Conservation (phyloP, 164 flowering plant species). For the Echeveria elegans region DNA sequence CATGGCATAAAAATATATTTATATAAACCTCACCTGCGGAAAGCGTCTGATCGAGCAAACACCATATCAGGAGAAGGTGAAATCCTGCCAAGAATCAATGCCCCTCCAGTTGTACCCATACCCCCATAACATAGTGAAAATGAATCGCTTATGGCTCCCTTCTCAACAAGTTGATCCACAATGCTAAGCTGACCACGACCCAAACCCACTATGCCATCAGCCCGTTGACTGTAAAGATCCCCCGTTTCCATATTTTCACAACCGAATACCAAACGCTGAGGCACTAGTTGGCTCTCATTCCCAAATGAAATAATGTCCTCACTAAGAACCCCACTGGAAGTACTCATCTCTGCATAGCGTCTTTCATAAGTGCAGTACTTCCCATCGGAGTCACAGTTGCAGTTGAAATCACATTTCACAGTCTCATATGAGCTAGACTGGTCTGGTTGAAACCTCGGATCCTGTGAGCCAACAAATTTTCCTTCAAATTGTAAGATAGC, state of each 20-base stretch:
- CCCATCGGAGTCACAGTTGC: conserved; percentile 56
- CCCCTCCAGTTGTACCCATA: conserved; percentile 90
- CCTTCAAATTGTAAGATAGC: not conserved
- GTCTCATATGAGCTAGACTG: conserved; percentile 72
- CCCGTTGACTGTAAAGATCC: conserved; percentile 82
- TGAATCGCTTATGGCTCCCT: conserved; percentile 79
- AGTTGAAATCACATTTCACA: conserved; percentile 67
- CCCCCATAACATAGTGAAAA: conserved; percentile 97
- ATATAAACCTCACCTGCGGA: conserved; percentile 51
- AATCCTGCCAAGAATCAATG: conserved; percentile 89
- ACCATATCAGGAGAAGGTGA: conserved; percentile 68
- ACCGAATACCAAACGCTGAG: conserved; percentile 90
- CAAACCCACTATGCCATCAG: conserved; percentile 99
- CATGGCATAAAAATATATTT: no score
- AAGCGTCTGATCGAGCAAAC: conserved; percentile 64
- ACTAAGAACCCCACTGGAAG: conserved; percentile 93
- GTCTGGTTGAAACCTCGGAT: conserved; percentile 86
- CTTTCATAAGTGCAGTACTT: conserved; percentile 72
- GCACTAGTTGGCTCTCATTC: conserved; percentile 61
- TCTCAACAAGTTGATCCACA: conserved; percentile 89
- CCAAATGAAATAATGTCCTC: conserved; percentile 84
- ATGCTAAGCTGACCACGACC: conserved; percentile 90
- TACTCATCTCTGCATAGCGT: conserved; percentile 92
- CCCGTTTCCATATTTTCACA: conserved; percentile 94
- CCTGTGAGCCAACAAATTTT: conserved; percentile 33